Conservation (phyloP, 1,284 basidiomycete species). For the Rhodotorula sp. region DNA sequence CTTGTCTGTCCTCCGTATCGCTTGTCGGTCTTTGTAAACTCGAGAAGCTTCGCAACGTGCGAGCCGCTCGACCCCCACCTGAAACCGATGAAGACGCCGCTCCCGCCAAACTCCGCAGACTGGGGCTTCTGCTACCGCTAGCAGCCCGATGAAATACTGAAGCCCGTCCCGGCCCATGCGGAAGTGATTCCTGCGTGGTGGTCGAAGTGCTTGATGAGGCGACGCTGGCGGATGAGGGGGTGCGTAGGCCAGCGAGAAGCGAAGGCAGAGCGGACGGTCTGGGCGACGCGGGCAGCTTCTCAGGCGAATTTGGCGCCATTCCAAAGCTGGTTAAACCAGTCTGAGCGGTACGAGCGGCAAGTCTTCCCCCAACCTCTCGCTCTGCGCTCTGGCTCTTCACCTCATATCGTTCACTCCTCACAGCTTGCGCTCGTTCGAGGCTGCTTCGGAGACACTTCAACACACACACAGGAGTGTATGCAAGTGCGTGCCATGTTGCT, state of each 20-base stretch:
- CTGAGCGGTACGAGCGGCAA: background rate
- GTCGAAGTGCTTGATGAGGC: background rate
- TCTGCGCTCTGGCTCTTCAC: background rate
- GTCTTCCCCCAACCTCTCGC: background rate
- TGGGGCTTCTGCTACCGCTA: background rate
- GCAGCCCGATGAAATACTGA: too few relatives aligned
- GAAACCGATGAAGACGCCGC: background rate
- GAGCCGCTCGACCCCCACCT: background rate
- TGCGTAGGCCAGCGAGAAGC: slow-evolving; percentile 1
- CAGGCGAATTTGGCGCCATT: background rate
- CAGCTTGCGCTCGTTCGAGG: background rate
- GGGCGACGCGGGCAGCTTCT: background rate
- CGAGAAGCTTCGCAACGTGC: too few relatives aligned
- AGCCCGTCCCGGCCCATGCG: background rate
- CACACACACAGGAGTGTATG: too few relatives aligned
- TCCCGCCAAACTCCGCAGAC: background rate
- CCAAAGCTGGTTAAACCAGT: background rate
- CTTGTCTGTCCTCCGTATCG: too few relatives aligned
- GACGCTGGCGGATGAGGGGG: slow-evolving; percentile 5
- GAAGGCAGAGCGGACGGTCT: background rate
- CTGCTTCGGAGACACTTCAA: too few relatives aligned
- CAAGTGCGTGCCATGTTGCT: too few relatives aligned
- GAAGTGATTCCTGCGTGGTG: background rate
- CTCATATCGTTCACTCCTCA: background rate
- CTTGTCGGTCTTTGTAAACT: too few relatives aligned